Evolutionary conservation across 208 protist genomes (phyloP), one percentile per base, ranked within the genome.

Genomic region (Naegleria fowleri): DNA sequence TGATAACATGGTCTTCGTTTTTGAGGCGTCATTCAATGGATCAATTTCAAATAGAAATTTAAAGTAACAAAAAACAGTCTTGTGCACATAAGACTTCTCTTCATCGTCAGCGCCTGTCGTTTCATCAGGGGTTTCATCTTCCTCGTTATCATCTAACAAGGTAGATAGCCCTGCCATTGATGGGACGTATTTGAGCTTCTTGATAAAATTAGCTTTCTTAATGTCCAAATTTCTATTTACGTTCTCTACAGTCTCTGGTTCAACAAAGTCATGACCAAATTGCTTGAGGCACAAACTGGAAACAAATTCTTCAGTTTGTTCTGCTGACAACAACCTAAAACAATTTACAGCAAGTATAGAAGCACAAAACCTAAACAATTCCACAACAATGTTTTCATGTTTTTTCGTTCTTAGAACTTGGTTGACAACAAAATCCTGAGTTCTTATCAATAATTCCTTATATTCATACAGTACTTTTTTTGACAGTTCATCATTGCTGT

Each of bases 281-380:
- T 39, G 19, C 19, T 88, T 88, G 5, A 36, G 15, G 55, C 39
- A 52, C 5, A 88, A 39, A 5, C 5, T n/a, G 5, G 19, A 7
- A 29, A 58, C 19, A 58, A 88, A 88, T 5, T 38, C 11, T 5
- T 88, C n/a, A 38, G 29, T 48, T 51, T 88, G n/a, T 39, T 58
- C 43, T 36, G 41, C 22, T 5, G 39, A n/a, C 36, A 88, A n/a
- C 19, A 88, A 58, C 36, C 85, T 16, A 13, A 88, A 58, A 58
- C 85, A 88, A 58, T 88, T 88, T 29, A 88, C 29, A 13, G 85
- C 85, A 15, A 88, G 40, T 11, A 88, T 43, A 13, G 13, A 11
- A 58, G 85, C 85, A 88, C 85, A 88, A 58, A 88, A 88, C 55
- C 29, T 51, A 55, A 58, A 59, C 41, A 88, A 38, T 38, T 88